Evolutionary conservation across 78 protist genomes (phyloP), one percentile per base, ranked within the genome.

Genomic region (Capsaspora owczarzaki): DNA sequence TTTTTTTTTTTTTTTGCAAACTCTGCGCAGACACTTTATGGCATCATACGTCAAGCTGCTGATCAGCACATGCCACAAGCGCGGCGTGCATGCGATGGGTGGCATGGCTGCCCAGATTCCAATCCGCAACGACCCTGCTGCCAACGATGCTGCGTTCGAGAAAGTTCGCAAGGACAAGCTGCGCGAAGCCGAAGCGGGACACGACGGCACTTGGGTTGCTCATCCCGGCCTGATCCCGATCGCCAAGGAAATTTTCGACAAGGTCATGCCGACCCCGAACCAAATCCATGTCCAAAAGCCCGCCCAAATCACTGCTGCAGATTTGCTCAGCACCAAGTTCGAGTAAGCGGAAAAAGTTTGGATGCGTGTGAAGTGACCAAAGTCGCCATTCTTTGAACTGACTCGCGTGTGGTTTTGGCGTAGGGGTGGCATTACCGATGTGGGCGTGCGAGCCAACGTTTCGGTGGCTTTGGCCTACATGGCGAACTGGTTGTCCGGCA

Each of bases 31-130:
- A n/a, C 93, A 86, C 56, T 89, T 89, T 41, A 86, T 89, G 93
- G 83, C 81, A 1, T 25, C 90, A 14, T 89, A 89, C 61, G 90
- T 83, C 40, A 69, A 72, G 66, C 76, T 84, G 35, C 63, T 89
- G 43, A 86, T 89, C 74, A 72, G 80, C 81, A 86, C 90, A n/a
- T 86, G 93, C 82, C 93, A 89, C 79, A 46, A 74, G 44, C 68
- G 93, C 41, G 93, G 93, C 41, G 86, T 84, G 16, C 92, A 84
- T 27, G 92, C 92, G 8, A 88, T 84, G 89, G 92, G 92, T 40
- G 80, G 92, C 5, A 88, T 88, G 92, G 92, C 92, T 19, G 92
- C 92, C n/a, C 92, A 88, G 37, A 88, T 88, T 31, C 92, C 92
- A 29, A 81, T 88, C 76, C 78, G 79, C 56, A 49, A 77, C 68